Percentiles rank a stretch among this genome's conserved stretches.
These are phyloP conservation scores for Remersonia thermophila DNA, from an alignment of 2,329 filamentous ascomycete genomes.

Conservation along the genomic window DNA sequence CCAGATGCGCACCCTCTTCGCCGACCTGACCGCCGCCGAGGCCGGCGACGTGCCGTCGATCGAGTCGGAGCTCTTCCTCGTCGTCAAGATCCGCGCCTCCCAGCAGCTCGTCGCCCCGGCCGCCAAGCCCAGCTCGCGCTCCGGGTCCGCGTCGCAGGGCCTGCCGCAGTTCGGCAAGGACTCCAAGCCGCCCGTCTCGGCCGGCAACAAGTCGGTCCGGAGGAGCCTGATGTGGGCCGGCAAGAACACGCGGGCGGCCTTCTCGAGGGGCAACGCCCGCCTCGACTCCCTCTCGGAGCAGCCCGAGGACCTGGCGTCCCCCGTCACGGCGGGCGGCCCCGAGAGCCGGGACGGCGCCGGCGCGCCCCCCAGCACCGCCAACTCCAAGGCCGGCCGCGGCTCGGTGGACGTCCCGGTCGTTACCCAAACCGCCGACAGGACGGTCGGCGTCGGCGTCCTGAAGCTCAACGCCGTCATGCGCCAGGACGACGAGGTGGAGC, in stretches of 20 bases:
- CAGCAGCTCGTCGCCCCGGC: constrained; percentile 33
- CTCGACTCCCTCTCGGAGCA: constrained; percentile 48
- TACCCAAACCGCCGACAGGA: constrained; percentile 48
- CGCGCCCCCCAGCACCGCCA: constrained; percentile 41
- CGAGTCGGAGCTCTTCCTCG: constrained; percentile 66
- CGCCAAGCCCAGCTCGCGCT: constrained; percentile 37
- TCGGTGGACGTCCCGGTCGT: constrained; percentile 23
- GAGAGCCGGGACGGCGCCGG: constrained; percentile 39
- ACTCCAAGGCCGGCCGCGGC: constrained; percentile 32
- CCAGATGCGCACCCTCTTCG: constrained; percentile 74
- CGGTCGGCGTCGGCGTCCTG: constrained; percentile 64
- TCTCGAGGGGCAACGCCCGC: constrained; percentile 39
- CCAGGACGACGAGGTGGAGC: constrained; percentile 58
- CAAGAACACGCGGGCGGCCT: constrained; percentile 41
- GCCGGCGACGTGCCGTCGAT: constrained; percentile 48
- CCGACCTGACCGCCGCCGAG: constrained; percentile 70
- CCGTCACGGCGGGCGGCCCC: constrained; percentile 18
- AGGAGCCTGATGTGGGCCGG: constrained; percentile 60
- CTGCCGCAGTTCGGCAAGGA: constrained; percentile 29
- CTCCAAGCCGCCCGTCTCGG: constrained; percentile 35
- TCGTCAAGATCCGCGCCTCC: constrained; percentile 62
- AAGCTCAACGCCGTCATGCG: constrained; percentile 66
- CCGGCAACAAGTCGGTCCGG: constrained; percentile 42
- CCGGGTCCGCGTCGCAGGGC: constrained; percentile 33
- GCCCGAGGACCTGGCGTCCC: constrained; percentile 28